A percentile compares a stretch with the other conserved stretches of the same genome.
Conservation (phyloP, 202 grass and related monocot genomes). For the Carex sylvatica region DNA sequence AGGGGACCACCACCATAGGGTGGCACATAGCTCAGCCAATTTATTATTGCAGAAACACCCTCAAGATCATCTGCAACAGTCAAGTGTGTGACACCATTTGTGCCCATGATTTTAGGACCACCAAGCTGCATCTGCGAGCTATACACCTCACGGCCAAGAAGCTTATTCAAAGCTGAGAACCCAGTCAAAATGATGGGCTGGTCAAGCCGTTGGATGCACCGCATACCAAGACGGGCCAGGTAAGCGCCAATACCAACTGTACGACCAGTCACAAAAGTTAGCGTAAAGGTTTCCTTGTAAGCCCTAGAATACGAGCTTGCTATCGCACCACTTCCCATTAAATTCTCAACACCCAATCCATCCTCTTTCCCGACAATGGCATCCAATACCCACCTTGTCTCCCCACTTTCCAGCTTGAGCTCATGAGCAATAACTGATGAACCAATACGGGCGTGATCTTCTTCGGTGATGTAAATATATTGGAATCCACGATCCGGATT, state of each 20-base stretch:
- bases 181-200: conserved; percentile 96
- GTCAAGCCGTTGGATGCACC: conserved; percentile 96
- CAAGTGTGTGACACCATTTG: conserved; percentile 95
- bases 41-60: conserved; percentile 88
- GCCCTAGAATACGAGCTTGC: conserved; percentile 90
- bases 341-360: conserved; percentile 89
- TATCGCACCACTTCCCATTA: conserved; percentile 93
- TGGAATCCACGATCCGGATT: conserved; percentile 91
- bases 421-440: conserved; percentile 88
- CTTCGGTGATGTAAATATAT: conserved; percentile 81
- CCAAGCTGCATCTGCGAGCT: conserved; percentile 98
- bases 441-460: conserved; percentile 66
- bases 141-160: conserved; percentile 94
- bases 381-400: conserved; percentile 91
- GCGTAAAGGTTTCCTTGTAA: conserved; percentile 91
- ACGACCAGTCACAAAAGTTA: conserved; percentile 94
- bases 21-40: conserved; percentile 98
- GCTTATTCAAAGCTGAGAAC: conserved; percentile 90
- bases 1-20: conserved; percentile 83
- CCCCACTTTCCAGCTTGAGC: conserved; percentile 74
- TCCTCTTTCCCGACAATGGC: conserved; percentile 91
- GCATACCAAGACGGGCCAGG: conserved; percentile 94
- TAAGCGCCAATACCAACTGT: conserved; percentile 97
- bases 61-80: conserved; percentile 98
- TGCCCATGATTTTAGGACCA: conserved; percentile 99